Evolutionary conservation across 2,329 filamentous ascomycete species (phyloP).

Genomic region (Exophiala sp.): DNA sequence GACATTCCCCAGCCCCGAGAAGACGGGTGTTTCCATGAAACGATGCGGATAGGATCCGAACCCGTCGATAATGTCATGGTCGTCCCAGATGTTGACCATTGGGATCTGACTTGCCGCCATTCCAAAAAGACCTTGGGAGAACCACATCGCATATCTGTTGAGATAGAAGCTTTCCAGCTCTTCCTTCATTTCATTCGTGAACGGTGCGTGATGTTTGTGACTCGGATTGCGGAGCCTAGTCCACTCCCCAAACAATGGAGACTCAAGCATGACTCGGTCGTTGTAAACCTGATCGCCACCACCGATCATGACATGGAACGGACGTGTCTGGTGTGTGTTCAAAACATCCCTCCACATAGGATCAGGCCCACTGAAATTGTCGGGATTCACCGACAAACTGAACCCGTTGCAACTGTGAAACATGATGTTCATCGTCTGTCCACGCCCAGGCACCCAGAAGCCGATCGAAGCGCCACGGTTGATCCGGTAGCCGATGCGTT

Average conservation of each 20-base stretch:
- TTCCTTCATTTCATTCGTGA: constrained; percentile 74
- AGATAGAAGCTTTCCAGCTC: constrained; percentile 87
- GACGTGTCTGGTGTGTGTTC: constrained; percentile 81
- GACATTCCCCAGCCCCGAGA: constrained; percentile 80
- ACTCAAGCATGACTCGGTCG: constrained; percentile 71
- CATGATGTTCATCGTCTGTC: constrained; percentile 95
- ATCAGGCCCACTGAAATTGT: constrained; percentile 84
- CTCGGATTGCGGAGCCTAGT: constrained; percentile 70
- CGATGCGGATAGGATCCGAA: constrained; percentile 88
- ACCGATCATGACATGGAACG: constrained; percentile 97
- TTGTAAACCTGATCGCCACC: constrained; percentile 98
- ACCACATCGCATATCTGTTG: constrained; percentile 86
- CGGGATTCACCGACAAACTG: constrained; percentile 67
- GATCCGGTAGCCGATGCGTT: constrained; percentile 90
- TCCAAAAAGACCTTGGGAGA: constrained; percentile 90
- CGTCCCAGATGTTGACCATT: constrained; percentile 97
- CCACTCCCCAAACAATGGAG: constrained; percentile 75
- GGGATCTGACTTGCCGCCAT: constrained; percentile 90
- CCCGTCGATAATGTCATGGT: constrained; percentile 87
- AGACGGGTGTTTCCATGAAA: constrained; percentile 86
- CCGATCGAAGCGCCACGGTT: constrained; percentile 81
- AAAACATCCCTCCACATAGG: constrained; percentile 95
- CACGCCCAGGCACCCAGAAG: constrained; percentile 87
- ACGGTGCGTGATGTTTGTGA: constrained; percentile 71
- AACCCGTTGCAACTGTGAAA: constrained; percentile 98